Base-by-base conservation (phyloP, 2,329 filamentous ascomycete genomes). In the Cytospora piceicola region DNA sequence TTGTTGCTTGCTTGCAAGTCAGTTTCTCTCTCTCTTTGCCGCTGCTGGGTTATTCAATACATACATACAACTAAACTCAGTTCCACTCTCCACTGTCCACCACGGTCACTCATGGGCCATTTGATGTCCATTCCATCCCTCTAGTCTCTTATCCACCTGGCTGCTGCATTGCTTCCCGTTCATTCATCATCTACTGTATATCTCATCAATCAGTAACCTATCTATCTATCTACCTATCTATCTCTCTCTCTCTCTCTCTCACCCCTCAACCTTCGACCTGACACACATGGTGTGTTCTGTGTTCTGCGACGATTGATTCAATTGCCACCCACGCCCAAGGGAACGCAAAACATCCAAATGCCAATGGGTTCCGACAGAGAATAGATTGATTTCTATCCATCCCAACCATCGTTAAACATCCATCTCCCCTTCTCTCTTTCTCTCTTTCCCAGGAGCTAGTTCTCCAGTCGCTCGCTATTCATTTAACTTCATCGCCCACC, bases 381-480 rank as follows among this genome's bases (percentile, higher is more conserved):
- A 39, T 63, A 63, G 61, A 52, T 32, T 63, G 53, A 63, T 49
- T 6, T 49, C 3, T 24, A 49, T 49, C 46, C n/a, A 14, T 49
- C 46, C 46, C 46, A 49, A 24, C 46, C 62, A 49, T 29, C 32
- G n/a, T 53, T 57, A n/a, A 5, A 42, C 42, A 27, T 52, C 56
- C 56, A 60, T 51, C 27, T 17, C 20, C 4, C 39, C 2, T 42
- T 63, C 42, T 58, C 57, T 15, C 46, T 20, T 53, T 34, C 51
- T 54, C 24, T 39, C 24, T 24, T 20, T 57, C 46, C 17, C 11
- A 54, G 55, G 62, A 66, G 60, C 64, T 52, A 66, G 65, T 51
- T 54, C 57, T 61, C 61, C 65, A 59, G 61, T 67, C 65, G 54
- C 65, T 67, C 65, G 64, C 58, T 65, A 29, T 57, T 36, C 49